These are phyloP conservation scores for Funneliformis caledonium DNA, from an alignment of 371 early-diverging fungal genomes.

Conservation along the genomic window DNA sequence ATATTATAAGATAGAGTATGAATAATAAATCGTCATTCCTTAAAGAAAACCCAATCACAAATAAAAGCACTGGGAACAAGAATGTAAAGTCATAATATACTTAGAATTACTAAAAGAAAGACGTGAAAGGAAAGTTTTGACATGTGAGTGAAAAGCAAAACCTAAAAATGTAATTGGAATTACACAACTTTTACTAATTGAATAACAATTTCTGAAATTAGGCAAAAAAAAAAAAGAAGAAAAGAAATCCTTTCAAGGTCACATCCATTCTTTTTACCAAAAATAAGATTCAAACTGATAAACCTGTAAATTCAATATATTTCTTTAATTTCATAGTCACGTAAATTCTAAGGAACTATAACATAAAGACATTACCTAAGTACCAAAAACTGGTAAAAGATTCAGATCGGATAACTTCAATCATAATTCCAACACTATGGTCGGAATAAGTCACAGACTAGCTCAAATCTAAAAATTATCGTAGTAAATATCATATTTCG, in stretches of 20 bases:
- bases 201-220: neutral
- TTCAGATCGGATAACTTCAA: conserved; percentile 34
- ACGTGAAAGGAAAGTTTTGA: conserved; percentile 73
- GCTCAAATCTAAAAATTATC: conserved; percentile 85
- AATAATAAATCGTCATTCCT: conserved; percentile 96
- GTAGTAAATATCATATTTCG: conserved; percentile 63
- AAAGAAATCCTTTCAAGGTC: conserved; percentile 66
- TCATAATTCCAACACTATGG: conserved; percentile 50
- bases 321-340: neutral
- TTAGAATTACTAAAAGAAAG: conserved; percentile 64
- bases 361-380: conserved; percentile 1
- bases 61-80: conserved; percentile 61
- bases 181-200: neutral
- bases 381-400: neutral
- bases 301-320: conserved; percentile 44
- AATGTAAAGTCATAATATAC: conserved; percentile 55
- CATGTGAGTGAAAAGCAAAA: conserved; percentile 74
- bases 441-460: conserved; percentile 58
- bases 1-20: conserved; percentile 86
- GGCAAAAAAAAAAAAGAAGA: neutral
- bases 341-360: conserved; percentile 41
- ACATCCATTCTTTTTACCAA: conserved; percentile 73
- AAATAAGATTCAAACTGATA: conserved; percentile 81
- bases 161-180: neutral
- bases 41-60: conserved; percentile 75